These are phyloP conservation scores for Salix brachista DNA, from an alignment of 345 rosid species.

Conservation along the genomic window DNA sequence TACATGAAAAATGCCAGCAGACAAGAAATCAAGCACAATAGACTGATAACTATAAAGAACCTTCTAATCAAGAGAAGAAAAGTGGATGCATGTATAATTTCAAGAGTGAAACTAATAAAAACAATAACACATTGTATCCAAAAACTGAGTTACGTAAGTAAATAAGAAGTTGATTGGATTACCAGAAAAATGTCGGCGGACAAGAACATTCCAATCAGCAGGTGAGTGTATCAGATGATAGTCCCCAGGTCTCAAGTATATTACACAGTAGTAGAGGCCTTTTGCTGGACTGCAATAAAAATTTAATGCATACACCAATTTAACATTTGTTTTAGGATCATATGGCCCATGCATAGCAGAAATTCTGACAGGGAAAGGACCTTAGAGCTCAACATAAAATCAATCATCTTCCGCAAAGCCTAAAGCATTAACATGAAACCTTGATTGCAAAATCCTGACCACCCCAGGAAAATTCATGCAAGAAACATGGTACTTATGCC, in stretches of 20 bases:
- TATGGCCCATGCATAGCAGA: background rate
- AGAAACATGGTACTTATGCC: background rate
- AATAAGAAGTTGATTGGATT: background rate
- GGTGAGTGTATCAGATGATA: constrained; percentile 96
- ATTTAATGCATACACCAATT: background rate
- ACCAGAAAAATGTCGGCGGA: constrained; percentile 94
- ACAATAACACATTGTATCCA: background rate
- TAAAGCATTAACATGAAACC: background rate
- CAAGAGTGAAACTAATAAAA: constrained; percentile 45
- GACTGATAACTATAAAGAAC: background rate
- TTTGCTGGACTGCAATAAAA: constrained; percentile 61
- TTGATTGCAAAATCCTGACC: background rate
- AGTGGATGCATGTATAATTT: constrained; percentile 32
- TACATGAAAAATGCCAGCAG: constrained; percentile 92
- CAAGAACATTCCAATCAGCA: constrained; percentile 76
- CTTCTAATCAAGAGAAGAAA: background rate
- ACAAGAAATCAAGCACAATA: constrained; percentile 29
- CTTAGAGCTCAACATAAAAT: background rate
- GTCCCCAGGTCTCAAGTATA: constrained; percentile 87
- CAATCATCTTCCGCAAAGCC: background rate
- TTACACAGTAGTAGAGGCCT: constrained; percentile 92
- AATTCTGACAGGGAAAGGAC: background rate
- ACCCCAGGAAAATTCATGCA: no score
- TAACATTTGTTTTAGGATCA: no score
- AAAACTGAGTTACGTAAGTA: background rate